A percentile compares a stretch with the other conserved stretches of the same genome.
These are phyloP conservation scores for Heliocybe sulcata DNA, from an alignment of 1,284 basidiomycete genomes.

Conservation along the genomic window DNA sequence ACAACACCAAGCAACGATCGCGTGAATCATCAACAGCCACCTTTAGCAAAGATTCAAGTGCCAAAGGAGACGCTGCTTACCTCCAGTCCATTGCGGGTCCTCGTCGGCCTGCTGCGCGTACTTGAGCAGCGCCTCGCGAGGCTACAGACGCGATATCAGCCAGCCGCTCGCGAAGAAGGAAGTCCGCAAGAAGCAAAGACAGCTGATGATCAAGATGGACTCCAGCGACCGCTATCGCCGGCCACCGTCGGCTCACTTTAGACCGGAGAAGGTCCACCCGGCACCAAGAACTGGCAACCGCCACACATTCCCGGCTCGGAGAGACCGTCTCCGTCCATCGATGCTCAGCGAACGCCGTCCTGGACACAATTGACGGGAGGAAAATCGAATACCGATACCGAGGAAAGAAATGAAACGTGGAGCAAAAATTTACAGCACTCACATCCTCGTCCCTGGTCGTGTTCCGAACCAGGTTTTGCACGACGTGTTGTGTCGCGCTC, in stretches of 20 bases:
- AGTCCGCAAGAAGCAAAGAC: slow-evolving; percentile 11
- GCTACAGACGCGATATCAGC: slow-evolving; percentile 41
- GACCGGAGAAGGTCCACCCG: not conserved
- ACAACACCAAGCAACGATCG: slow-evolving; percentile 30
- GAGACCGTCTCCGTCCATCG: not conserved
- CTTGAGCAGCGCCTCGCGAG: slow-evolving; percentile 92
- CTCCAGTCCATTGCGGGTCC: slow-evolving; percentile 78
- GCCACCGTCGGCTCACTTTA: not conserved
- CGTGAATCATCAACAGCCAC: slow-evolving; percentile 5
- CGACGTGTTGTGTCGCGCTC: slow-evolving; percentile 91
- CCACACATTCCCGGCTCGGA: not conserved
- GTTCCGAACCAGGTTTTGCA: slow-evolving; percentile 88
- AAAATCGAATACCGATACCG: slow-evolving; percentile 9
- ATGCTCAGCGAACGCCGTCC: not conserved
- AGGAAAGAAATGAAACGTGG: slow-evolving; percentile 4
- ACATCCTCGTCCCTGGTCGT: slow-evolving; percentile 89
- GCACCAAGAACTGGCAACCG: not conserved
- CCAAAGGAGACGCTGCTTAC: slow-evolving; percentile 36
- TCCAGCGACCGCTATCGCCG: not conserved
- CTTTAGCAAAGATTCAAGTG: not conserved
- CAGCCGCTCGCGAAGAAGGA: slow-evolving; percentile 6
- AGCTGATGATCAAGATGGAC: slow-evolving; percentile 7
- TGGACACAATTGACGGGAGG: slow-evolving; percentile 1
- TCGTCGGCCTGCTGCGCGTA: slow-evolving; percentile 75
- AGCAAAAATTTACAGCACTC: slow-evolving; percentile 34